A percentile compares a stretch with the other conserved stretches of the same genome.
Evolutionary conservation across 2,329 filamentous ascomycete species (phyloP).

Genomic region (Verticillium isaacii): DNA sequence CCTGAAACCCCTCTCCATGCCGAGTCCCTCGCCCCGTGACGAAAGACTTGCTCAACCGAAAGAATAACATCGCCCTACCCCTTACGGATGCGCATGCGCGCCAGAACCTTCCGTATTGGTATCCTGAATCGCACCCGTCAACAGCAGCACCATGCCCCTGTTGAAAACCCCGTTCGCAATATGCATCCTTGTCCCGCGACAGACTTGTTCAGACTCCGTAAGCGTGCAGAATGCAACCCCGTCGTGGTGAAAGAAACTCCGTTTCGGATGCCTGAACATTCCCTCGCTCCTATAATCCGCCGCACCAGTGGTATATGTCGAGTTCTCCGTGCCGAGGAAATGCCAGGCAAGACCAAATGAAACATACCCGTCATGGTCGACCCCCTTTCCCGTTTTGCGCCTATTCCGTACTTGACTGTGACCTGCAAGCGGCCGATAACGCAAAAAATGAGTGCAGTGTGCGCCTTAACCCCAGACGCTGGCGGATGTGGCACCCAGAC

Average conservation of each 20-base stretch:
- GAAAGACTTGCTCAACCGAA: neutral
- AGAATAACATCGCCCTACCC: neutral
- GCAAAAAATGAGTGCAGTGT: neutral
- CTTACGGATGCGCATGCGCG: neutral
- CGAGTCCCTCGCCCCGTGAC: neutral
- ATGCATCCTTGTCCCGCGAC: conserved; percentile 9
- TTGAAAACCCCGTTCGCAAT: neutral
- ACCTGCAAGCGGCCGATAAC: neutral
- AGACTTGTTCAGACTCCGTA: conserved; percentile 12
- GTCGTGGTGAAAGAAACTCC: conserved; percentile 13
- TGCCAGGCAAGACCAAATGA: conserved; percentile 1
- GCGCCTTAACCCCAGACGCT: conserved; percentile 80
- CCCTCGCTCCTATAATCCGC: conserved; percentile 12
- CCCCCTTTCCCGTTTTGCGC: neutral
- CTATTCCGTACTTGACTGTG: neutral
- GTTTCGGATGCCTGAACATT: conserved; percentile 10
- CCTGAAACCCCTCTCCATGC: neutral
- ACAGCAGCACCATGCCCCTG: neutral
- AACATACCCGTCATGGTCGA: neutral
- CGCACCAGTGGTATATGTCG: conserved; percentile 14
- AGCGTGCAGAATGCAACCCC: conserved; percentile 12
- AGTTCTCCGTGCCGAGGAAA: conserved; percentile 12
- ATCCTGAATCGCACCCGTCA: conserved; percentile 1
- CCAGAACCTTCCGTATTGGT: neutral
- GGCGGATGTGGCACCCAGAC: conserved; percentile 66